These are phyloP conservation scores for Skeletonema menzelii DNA, from an alignment of 108 stramenopile species.

Conservation along the genomic window DNA sequence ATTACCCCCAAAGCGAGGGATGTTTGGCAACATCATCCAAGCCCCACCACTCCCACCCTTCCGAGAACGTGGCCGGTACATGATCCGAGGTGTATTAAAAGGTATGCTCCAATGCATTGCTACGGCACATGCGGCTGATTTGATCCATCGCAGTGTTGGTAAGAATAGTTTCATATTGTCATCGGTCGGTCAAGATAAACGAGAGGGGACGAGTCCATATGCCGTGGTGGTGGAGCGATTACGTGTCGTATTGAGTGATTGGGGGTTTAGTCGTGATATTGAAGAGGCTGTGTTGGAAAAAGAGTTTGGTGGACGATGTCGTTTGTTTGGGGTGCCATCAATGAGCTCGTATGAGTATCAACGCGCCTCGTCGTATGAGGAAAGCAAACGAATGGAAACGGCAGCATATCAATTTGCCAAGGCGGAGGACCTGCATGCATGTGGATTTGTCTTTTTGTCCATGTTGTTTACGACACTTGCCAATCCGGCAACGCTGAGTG, in stretches of 20 bases:
- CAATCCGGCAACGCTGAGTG: slow-evolving; percentile 50
- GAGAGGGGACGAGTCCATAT: slow-evolving; percentile 62
- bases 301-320: slow-evolving; percentile 62
- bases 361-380: not conserved
- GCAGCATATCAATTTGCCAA: slow-evolving; percentile 62
- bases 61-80: slow-evolving; percentile 61
- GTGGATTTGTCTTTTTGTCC: slow-evolving; percentile 80
- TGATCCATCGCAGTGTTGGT: slow-evolving; percentile 82
- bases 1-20: slow-evolving; percentile 61
- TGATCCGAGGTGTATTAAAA: slow-evolving; percentile 66
- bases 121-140: slow-evolving; percentile 62
- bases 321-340: slow-evolving; percentile 61
- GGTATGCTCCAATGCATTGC: slow-evolving; percentile 67
- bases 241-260: slow-evolving; percentile 67
- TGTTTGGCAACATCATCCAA: slow-evolving; percentile 59
- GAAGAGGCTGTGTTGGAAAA: slow-evolving; percentile 60
- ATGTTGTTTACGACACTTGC: slow-evolving; percentile 72
- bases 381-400: not conserved
- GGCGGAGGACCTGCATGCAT: slow-evolving; percentile 84
- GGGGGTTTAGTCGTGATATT: slow-evolving; percentile 66
- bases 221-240: slow-evolving; percentile 41
- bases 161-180: slow-evolving; percentile 60
- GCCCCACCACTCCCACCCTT: slow-evolving; percentile 67
- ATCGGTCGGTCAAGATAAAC: slow-evolving; percentile 65
- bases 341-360: slow-evolving; percentile 22